Base-by-base conservation (phyloP, 2,329 filamentous ascomycete genomes). In the Cladosporium sp. region DNA sequence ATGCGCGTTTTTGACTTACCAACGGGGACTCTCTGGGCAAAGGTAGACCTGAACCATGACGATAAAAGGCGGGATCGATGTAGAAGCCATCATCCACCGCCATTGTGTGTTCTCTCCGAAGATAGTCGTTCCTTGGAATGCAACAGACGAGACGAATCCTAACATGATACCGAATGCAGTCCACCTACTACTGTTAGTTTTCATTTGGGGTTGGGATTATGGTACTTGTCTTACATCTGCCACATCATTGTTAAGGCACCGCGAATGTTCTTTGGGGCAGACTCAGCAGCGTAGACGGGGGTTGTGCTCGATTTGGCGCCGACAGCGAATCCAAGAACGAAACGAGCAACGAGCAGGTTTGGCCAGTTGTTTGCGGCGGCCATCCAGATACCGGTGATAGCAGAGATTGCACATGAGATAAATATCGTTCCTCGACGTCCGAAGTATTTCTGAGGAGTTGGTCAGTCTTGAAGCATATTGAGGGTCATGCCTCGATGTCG, bases 381-480 rank as follows among this genome's bases (percentile, higher is more conserved):
- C 74, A 85, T 83, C 84, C 84, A 86, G 70, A 87, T 83, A 67
- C 84, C 86, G 18, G 85, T 80, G 1, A 82, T 65, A 16, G 83
- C 82, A 0, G 89, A 90, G 74, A 93, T 88, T 67, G 90, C 84
- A 65, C 90, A 91, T 7, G 90, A 88, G 65, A 91, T 79, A 77
- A 92, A 93, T 68, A 94, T 93, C 21, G 88, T 91, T 14, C 90
- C 89, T 2, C 89, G 84, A 58, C 90, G 86, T 14, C 90, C 91
- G 67, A 92, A 89, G 67, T 74, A 80, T 64, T 87, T 85, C 59
- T 62, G 30, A n/a, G 21, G 25, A 13, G 6, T 13, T 14, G 4
- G 51, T 54, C 8, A 54, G 51, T 23, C 3, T 11, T 13, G 8
- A 18, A 1, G 1, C 2, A n/a, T 5, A 2, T 32, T 5, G 14